phyloP scores from a whole-genome alignment of 148 eudicot genomes.

The Persicaria tinctoria region DNA sequence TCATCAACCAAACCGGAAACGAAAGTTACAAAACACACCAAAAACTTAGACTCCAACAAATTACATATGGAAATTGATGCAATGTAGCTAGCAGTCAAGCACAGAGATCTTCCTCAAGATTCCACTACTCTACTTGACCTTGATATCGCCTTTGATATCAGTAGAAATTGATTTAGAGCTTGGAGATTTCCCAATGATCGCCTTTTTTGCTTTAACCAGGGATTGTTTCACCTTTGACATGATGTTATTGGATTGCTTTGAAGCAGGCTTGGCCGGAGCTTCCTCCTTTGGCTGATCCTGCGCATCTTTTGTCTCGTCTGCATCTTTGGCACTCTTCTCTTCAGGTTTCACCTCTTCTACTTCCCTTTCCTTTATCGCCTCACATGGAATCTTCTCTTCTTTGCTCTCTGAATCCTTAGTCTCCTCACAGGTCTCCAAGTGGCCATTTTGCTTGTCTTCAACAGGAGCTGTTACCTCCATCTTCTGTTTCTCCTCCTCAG shows the following conservation, averaged over 20 bases:
- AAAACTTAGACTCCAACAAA: not conserved
- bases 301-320: constrained; percentile 13
- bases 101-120: not conserved
- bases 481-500: constrained; percentile 13
- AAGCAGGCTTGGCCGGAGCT: constrained; percentile 38
- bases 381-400: constrained; percentile 8
- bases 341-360: constrained; percentile 21
- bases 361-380: constrained; percentile 21
- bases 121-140: constrained; percentile 25
- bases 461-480: constrained; percentile 9
- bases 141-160: constrained; percentile 50
- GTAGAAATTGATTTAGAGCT: constrained; percentile 44
- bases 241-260: constrained; percentile 54
- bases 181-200: constrained; percentile 75
- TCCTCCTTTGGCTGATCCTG: constrained; percentile 29
- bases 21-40: not conserved
- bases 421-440: constrained; percentile 22
- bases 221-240: constrained; percentile 77
- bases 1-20: constrained; percentile 12
- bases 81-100: constrained; percentile 1
- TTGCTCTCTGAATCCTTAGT: constrained; percentile 19
- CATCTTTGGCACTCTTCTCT: constrained; percentile 15
- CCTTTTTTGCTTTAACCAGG: constrained; percentile 82
- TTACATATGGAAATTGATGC: constrained; percentile 1
- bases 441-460: constrained; percentile 30